Percentiles rank a stretch among this genome's conserved stretches.
These are phyloP conservation scores for Penicillium occitanis DNA, from an alignment of 2,329 filamentous ascomycete genomes.

Conservation along the genomic window DNA sequence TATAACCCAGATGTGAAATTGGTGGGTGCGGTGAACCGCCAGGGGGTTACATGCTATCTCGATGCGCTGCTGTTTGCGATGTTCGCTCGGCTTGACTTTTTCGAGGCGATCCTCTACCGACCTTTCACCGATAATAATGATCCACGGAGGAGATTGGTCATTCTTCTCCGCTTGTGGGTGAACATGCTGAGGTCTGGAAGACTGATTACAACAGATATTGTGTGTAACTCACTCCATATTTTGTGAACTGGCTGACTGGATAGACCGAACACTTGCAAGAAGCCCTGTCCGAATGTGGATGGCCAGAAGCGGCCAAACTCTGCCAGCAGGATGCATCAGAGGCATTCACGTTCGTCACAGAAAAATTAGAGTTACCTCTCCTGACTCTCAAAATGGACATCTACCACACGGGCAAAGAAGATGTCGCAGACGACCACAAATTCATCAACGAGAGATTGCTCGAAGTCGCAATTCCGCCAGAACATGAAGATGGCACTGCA, in stretches of 20 bases:
- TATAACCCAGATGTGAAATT: conserved; percentile 72
- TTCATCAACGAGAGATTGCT: conserved; percentile 88
- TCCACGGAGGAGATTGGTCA: conserved; percentile 69
- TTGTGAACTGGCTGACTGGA: conserved; percentile 2
- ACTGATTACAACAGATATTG: conserved; percentile 80
- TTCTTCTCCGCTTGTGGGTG: conserved; percentile 82
- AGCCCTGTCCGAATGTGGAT: conserved; percentile 79
- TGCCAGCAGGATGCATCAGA: conserved; percentile 94
- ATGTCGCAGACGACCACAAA: conserved; percentile 85
- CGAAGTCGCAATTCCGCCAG: conserved; percentile 83
- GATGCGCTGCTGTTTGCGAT: conserved; percentile 92
- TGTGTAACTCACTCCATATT: conserved; percentile 38
- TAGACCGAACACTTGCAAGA: conserved; percentile 82
- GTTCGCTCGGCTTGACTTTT: conserved; percentile 86
- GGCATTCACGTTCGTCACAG: conserved; percentile 92
- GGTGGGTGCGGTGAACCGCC: conserved; percentile 81
- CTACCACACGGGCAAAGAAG: conserved; percentile 84
- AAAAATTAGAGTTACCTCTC: conserved; percentile 80
- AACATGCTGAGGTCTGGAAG: conserved; percentile 85
- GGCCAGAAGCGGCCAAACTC: conserved; percentile 74
- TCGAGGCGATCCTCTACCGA: conserved; percentile 86
- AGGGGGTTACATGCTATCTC: conserved; percentile 88
- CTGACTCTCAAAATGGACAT: conserved; percentile 91
- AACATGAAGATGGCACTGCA: conserved; percentile 63
- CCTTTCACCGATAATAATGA: conserved; percentile 66